Evolutionary conservation across 257 asterid species (phyloP), one percentile per base, ranked within the genome.

Genomic region (Lantana camara): DNA sequence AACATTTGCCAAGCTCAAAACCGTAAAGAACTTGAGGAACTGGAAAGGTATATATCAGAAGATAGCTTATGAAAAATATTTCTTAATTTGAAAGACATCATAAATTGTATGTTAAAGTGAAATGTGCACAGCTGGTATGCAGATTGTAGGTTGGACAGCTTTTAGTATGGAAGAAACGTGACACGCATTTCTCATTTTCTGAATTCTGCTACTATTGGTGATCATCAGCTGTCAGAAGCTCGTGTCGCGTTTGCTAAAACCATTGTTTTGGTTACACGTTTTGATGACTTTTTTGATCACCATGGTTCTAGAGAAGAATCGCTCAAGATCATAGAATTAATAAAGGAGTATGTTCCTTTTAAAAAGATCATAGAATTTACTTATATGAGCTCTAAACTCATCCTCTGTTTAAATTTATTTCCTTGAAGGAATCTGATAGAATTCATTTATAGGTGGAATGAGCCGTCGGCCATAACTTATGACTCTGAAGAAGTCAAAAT

Each of bases 241-340:
- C 85, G 90, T 53, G 19, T 63, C 23, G 51, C 67, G 4, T 69
- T 15, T 46, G 79, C 81, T 41, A 57, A 81, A 49, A 49, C 23
- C 22, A 16, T 17, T 17, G 60, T 67, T 22, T 78, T 83, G 8
- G 42, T 74, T 1, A 69, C 79, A 23, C 19, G 70, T 0, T 37
- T 78, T 1, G 85, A 83, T 71, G 90, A 81, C 60, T 64, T 83
- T 11, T 77, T 81, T 1, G 90, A 83, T 63, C 60, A 23, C 29
- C 58, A 56, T 44, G 85, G 71, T 21, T 62, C 83, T 0, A 72
- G 55, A 68, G 80, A 68, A 30, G 87, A 83, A 13, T 69, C 79
- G 19, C 44, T 60, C 38, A 35, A 53, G 65, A 38, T 71, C 55
- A 68, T 79, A 3, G 72, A 65, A 16, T 59, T 74, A 54, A 46